These are phyloP conservation scores for Artemisia tridentata DNA, from an alignment of 129 eudicot species.

Conservation along the genomic window DNA sequence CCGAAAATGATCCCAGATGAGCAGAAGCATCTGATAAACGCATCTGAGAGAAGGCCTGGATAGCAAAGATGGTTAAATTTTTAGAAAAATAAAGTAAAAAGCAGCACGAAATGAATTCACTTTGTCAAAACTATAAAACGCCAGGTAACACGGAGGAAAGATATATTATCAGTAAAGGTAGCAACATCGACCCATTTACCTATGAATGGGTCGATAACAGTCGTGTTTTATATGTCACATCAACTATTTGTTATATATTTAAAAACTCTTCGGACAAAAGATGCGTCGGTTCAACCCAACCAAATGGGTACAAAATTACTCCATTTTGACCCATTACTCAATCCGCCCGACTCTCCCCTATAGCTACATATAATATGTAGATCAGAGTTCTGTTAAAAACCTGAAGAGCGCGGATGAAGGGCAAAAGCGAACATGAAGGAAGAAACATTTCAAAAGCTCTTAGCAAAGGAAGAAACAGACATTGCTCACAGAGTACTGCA, in stretches of 20 bases:
- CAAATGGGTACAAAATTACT: neutral
- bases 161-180: neutral
- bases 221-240: neutral
- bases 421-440: conserved; percentile 84
- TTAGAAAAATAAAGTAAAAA: neutral
- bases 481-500: conserved; percentile 88
- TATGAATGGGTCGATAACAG: neutral
- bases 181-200: neutral
- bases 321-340: conserved; percentile 9
- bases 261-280: neutral
- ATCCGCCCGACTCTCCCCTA: neutral
- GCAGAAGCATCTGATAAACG: conserved; percentile 88
- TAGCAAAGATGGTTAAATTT: conserved; percentile 7
- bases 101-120: conserved; percentile 16
- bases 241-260: too few species aligned
- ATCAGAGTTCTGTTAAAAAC: conserved; percentile 37
- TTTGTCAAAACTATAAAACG: neutral
- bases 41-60: conserved; percentile 95
- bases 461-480: conserved; percentile 77
- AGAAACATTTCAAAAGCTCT: conserved; percentile 96
- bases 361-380: neutral
- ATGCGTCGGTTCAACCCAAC: conserved; percentile 4
- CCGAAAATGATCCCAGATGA: conserved; percentile 84
- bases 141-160: neutral
- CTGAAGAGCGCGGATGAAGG: conserved; percentile 98